phyloP scores from a whole-genome alignment of 1,139 yeast genomes.

The Eremothecium gossypii region DNA sequence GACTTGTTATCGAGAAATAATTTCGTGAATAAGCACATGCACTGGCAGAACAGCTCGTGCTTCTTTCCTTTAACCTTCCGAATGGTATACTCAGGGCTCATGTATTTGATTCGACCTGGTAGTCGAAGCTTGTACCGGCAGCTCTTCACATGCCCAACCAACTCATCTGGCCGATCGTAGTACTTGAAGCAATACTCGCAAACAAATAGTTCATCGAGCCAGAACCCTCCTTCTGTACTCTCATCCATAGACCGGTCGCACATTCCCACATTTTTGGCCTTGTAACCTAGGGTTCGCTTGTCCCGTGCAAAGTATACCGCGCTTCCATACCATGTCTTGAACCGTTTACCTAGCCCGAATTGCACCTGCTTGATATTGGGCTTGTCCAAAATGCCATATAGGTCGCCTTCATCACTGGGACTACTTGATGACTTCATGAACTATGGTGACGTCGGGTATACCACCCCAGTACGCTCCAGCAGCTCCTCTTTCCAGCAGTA shows the following conservation, averaged over 20 bases:
- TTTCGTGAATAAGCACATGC: constrained; percentile 75
- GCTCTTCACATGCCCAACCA: constrained; percentile 35
- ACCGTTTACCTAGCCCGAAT: constrained; percentile 49
- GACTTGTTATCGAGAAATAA: constrained; percentile 88
- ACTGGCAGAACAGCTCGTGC: constrained; percentile 65
- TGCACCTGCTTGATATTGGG: constrained; percentile 58
- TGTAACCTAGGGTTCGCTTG: constrained; percentile 27
- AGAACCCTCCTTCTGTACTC: constrained; percentile 22
- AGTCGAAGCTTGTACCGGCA: constrained; percentile 41
- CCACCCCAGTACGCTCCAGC: too few relatives aligned
- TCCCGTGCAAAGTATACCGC: constrained; percentile 54
- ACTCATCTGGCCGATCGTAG: constrained; percentile 37
- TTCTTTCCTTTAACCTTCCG: constrained; percentile 57
- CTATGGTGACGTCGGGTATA: too few relatives aligned
- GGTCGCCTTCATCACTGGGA: constrained; percentile 27
- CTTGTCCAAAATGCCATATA: constrained; percentile 50
- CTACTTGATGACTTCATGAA: not conserved
- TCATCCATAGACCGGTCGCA: constrained; percentile 2
- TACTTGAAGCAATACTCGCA: constrained; percentile 85
- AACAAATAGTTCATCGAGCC: constrained; percentile 58
- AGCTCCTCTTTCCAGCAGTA: too few relatives aligned
- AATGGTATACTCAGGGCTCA: constrained; percentile 49
- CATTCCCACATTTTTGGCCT: constrained; percentile 8
- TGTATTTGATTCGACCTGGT: constrained; percentile 65
- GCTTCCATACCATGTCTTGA: constrained; percentile 81